Percentiles rank a stretch among this genome's conserved stretches.
phyloP scores from a whole-genome alignment of 208 protist genomes.

The Trypanosoma congolense region DNA sequence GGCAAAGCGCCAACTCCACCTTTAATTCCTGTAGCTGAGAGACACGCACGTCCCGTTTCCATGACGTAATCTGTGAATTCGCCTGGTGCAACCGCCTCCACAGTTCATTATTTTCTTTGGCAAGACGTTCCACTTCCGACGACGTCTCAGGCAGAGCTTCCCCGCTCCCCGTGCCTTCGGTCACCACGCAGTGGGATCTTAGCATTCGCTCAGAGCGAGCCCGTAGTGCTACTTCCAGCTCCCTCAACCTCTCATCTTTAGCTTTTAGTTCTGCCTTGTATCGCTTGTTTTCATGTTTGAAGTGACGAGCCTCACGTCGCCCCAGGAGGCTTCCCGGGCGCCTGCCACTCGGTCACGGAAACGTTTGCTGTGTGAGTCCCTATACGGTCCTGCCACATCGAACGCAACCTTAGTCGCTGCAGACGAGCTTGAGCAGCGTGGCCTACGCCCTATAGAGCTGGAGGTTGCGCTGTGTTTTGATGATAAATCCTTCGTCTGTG shows the following conservation, averaged over 20 bases:
- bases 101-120: slow-evolving; percentile 21
- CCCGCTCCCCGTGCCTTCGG: neutral
- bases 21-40: slow-evolving; percentile 32
- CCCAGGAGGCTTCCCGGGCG: slow-evolving; percentile 8
- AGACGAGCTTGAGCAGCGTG: neutral
- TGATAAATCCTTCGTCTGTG: neutral
- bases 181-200: neutral
- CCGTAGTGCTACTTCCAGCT: slow-evolving; percentile 38
- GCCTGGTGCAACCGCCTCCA: slow-evolving; percentile 28
- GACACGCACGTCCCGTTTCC: slow-evolving; percentile 37
- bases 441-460: neutral
- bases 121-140: slow-evolving; percentile 1
- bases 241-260: slow-evolving; percentile 25
- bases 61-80: slow-evolving; percentile 23
- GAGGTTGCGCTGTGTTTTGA: neutral
- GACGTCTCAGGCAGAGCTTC: neutral
- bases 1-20: slow-evolving; percentile 36
- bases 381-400: slow-evolving; percentile 12
- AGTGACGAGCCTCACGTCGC: slow-evolving; percentile 10
- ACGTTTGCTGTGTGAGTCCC: slow-evolving; percentile 13
- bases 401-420: neutral
- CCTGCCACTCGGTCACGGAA: slow-evolving; percentile 14
- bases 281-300: slow-evolving; percentile 13
- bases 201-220: slow-evolving; percentile 19
- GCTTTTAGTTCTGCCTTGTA: slow-evolving; percentile 26